Evolutionary conservation across 176 grass and related monocot species (phyloP).

Genomic region (Aegilops longissima): DNA sequence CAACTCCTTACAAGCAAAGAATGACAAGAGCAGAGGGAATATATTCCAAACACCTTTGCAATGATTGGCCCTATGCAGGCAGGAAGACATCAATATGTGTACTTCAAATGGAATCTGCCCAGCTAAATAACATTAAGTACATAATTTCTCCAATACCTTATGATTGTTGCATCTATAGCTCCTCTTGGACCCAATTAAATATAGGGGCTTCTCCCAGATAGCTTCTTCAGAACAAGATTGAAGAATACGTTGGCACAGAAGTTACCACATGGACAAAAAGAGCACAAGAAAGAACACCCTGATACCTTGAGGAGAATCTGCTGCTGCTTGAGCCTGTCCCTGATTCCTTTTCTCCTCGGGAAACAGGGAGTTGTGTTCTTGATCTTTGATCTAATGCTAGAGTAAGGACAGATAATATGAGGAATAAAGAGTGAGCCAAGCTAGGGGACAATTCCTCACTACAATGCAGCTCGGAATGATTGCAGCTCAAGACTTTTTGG

Average conservation of each 20-base stretch:
- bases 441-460: conserved; percentile 3
- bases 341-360: not conserved
- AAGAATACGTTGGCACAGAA: not conserved
- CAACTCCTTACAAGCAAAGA: conserved; percentile 43
- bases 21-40: conserved; percentile 41
- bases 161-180: conserved; percentile 4
- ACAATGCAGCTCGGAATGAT: conserved; percentile 45
- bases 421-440: not conserved
- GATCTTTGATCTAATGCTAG: not conserved
- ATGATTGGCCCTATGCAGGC: conserved; percentile 30
- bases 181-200: not conserved
- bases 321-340: not conserved
- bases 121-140: conserved; percentile 3
- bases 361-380: conserved; percentile 12
- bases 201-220: not conserved
- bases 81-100: conserved; percentile 14
- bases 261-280: not conserved
- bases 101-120: conserved; percentile 9
- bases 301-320: conserved; percentile 23
- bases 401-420: conserved; percentile 22
- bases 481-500: conserved; percentile 28
- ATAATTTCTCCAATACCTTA: conserved; percentile 25
- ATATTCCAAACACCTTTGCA: conserved; percentile 33
- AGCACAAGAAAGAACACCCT: not conserved
- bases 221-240: not conserved